Evolutionary conservation across 257 asterid species (phyloP).

Genomic region (Datura wrightii): DNA sequence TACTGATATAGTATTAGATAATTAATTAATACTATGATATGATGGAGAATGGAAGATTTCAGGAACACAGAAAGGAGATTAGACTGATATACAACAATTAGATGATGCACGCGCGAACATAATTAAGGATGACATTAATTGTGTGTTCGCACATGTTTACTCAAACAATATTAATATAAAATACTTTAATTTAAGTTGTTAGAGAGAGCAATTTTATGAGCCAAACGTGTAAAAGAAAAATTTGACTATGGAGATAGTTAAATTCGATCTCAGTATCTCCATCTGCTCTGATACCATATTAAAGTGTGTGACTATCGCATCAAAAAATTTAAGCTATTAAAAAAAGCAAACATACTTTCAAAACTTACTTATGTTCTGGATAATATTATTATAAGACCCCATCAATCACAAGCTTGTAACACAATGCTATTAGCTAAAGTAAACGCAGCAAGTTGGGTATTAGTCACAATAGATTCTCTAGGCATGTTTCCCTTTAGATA

Average conservation of each 20-base stretch:
- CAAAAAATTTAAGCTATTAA: not conserved
- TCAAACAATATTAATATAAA: not conserved
- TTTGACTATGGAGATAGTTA: no score
- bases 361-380: not conserved
- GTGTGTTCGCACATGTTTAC: not conserved
- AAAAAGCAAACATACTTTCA: not conserved
- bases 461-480: conserved; percentile 49
- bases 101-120: not conserved
- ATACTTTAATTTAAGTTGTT: fast-evolving
- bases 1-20: not conserved
- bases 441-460: conserved; percentile 55
- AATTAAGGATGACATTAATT: not conserved
- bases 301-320: no score
- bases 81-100: not conserved
- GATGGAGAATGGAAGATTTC: not conserved
- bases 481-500: conserved; percentile 44
- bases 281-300: not conserved
- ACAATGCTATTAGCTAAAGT: conserved; percentile 39
- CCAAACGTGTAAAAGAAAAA: no score
- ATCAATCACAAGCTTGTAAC: conserved; percentile 39
- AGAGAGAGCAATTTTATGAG: not conserved
- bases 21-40: not conserved
- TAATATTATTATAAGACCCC: not conserved
- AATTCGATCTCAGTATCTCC: no score
- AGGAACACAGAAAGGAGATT: not conserved